Evolutionary conservation across 768 basidiomycete genomes (phyloP), one percentile per base, ranked within the genome.

Genomic region (Collybia nuda): DNA sequence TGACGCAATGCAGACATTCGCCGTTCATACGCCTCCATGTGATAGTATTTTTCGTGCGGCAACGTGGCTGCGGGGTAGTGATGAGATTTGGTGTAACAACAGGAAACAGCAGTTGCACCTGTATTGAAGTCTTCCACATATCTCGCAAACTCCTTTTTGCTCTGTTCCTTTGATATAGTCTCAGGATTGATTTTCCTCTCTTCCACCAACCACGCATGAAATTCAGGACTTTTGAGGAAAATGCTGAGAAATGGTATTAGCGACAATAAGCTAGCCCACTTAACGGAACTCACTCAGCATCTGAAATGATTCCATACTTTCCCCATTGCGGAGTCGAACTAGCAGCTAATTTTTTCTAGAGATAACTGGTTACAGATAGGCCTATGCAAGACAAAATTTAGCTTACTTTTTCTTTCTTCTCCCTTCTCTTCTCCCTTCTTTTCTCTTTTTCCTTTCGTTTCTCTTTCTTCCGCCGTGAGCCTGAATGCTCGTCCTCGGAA

Each of bases 41-140:
- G 82, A 67, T 96, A 96, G 67, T 94, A 97, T 65, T 97, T 97
- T 65, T 95, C 93, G 60, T 96, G 89, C 8, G 94, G 91, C 2
- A 97, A 76, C 2, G 94, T 97, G 12, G 93, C 93, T n/a, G 11
- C 24, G n/a, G 32, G 9, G 12, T 11, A 3, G 12, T 6, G 12
- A 32, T 32, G 7, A 14, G 14, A 11, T 32, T 14, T 32, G 3
- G 5, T 32, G 14, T 11, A 14, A 32, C 14, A 32, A 11, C 14
- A 3, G 32, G 5, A 11, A 18, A n/a, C 49, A 12, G 44, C 14
- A 18, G 38, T 54, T 74, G 24, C 53, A 85, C 90, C 86, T 24
- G 88, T 91, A 59, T 93, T 90, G 62, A 76, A 92, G 62, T 92
- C 90, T 65, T 93, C 90, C 18, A 90, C 81, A 59, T 88, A 95